phyloP scores from a whole-genome alignment of 768 basidiomycete genomes.

The Podaxis mareebaensis region DNA sequence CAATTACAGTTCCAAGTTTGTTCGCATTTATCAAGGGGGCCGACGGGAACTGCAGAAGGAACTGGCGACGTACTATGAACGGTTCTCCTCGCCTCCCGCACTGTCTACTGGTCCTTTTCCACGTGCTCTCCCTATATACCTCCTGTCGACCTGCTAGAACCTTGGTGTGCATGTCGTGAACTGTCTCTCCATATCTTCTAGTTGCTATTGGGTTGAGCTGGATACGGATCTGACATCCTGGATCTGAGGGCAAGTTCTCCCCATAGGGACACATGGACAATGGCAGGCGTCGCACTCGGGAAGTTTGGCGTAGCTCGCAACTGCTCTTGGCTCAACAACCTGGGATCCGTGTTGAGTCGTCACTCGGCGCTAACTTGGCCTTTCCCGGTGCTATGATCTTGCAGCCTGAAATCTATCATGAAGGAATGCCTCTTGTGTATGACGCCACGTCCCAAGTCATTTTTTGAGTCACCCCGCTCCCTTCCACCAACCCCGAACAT shows the following conservation, averaged over 20 bases:
- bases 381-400: background rate
- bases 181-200: no score
- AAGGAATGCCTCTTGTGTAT: background rate
- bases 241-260: no score
- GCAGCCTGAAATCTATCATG: background rate
- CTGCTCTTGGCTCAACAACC: no score
- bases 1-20: background rate
- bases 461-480: background rate
- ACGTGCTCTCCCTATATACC: background rate
- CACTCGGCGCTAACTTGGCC: no score
- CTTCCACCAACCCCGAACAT: background rate
- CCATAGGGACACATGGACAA: no score
- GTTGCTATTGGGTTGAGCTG: no score
- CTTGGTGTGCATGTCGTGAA: background rate
- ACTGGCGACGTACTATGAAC: background rate
- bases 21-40: background rate
- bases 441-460: background rate
- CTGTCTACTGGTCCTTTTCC: background rate
- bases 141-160: background rate
- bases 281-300: no score
- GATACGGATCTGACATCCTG: no score
- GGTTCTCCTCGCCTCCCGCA: background rate
- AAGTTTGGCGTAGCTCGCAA: no score
- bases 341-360: no score
- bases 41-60: background rate